A percentile compares a stretch with the other conserved stretches of the same genome.
These are phyloP conservation scores for Alternaria ventricosa DNA, from an alignment of 2,329 filamentous ascomycete genomes.

Conservation along the genomic window DNA sequence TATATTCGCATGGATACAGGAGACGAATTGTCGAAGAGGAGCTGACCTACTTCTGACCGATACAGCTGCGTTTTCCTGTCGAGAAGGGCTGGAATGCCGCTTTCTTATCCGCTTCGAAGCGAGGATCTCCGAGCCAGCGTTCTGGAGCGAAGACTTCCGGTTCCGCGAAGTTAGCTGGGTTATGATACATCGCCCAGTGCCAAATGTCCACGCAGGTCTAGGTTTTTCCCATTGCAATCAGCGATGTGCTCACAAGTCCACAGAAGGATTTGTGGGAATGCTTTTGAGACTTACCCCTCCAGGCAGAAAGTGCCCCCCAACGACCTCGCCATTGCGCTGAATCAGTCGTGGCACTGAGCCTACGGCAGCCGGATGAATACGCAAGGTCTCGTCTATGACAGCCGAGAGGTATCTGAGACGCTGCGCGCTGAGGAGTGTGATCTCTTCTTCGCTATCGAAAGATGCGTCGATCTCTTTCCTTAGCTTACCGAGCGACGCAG, in stretches of 20 bases:
- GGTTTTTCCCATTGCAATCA: neutral
- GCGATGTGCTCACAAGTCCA: neutral
- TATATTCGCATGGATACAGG: neutral
- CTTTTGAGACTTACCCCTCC: neutral
- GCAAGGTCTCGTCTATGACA: slow-evolving; percentile 39
- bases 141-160: neutral
- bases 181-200: slow-evolving; percentile 10
- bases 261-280: neutral
- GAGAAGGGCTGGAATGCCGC: slow-evolving; percentile 2
- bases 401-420: slow-evolving; percentile 29
- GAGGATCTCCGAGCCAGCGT: neutral
- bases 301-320: slow-evolving; percentile 1
- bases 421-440: slow-evolving; percentile 30
- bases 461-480: slow-evolving; percentile 21
- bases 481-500: slow-evolving; percentile 15
- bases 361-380: slow-evolving; percentile 30
- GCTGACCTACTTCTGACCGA: neutral
- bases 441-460: slow-evolving; percentile 32
- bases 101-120: neutral
- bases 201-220: slow-evolving; percentile 1
- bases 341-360: slow-evolving; percentile 9
- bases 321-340: slow-evolving; percentile 2
- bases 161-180: slow-evolving; percentile 4
- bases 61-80: slow-evolving; percentile 1
- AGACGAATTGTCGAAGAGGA: neutral